phyloP scores from a whole-genome alignment of 106 monocot genomes.

The Xerophyta viscosa region DNA sequence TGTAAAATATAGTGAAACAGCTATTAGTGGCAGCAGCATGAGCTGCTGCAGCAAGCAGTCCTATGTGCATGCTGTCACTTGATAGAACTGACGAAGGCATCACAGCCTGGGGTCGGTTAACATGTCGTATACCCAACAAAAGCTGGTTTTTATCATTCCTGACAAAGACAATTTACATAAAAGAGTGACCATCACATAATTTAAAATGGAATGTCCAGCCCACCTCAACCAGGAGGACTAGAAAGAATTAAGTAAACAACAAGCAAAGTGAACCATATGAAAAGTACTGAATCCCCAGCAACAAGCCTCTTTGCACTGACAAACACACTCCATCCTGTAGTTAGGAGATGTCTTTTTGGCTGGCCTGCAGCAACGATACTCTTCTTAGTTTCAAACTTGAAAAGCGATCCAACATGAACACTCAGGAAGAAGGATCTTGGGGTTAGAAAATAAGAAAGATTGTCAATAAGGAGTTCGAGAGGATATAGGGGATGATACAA shows the following conservation, averaged over 20 bases:
- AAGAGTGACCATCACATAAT: neutral
- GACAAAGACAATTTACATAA: conserved; percentile 2
- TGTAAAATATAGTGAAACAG: conserved; percentile 89
- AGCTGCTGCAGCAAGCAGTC: conserved; percentile 96
- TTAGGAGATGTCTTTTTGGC: conserved; percentile 97
- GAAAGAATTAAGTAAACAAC: neutral
- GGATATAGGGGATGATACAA: no score
- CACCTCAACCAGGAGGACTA: neutral
- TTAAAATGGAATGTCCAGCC: no score
- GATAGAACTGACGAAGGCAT: conserved; percentile 95
- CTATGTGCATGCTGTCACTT: conserved; percentile 99
- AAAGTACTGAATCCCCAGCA: conserved; percentile 96
- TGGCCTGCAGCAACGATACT: conserved; percentile 48
- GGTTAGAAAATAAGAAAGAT: no score
- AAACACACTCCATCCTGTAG: conserved; percentile 98
- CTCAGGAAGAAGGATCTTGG: no score
- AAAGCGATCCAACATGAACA: no score
- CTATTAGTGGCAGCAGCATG: conserved; percentile 96
- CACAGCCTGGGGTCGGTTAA: conserved; percentile 67
- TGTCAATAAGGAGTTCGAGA: no score
- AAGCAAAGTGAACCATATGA: conserved; percentile 61
- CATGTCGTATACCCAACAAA: conserved; percentile 82
- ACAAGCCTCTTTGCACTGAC: conserved; percentile 94
- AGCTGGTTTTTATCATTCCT: conserved; percentile 99
- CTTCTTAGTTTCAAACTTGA: no score